Evolutionary conservation across 768 basidiomycete species (phyloP).

Genomic region (Cystobasidium tubakii): DNA sequence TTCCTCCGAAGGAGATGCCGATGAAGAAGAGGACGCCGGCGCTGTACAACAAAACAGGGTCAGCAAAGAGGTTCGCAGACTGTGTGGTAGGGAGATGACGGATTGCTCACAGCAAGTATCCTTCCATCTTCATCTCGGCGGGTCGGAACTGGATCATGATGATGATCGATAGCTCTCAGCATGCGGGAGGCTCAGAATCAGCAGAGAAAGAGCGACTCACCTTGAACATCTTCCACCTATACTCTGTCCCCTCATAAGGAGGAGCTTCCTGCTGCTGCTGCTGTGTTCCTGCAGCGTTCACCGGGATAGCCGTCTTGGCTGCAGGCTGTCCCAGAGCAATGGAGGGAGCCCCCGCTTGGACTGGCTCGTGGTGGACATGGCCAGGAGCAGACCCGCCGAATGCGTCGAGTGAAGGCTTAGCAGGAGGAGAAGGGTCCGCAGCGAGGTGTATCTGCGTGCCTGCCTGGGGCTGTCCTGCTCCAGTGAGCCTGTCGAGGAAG

Average conservation of each 20-base stretch:
- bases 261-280: neutral
- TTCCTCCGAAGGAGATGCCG: conserved; percentile 8
- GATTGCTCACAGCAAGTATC: neutral
- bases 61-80: neutral
- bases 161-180: neutral
- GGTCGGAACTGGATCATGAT: conserved; percentile 18
- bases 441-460: neutral
- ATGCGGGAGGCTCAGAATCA: neutral
- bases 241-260: conserved; percentile 27
- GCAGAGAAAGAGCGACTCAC: neutral
- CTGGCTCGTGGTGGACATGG: neutral
- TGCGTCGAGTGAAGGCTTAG: conserved; percentile 28
- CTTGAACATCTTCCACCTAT: conserved; percentile 12
- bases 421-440: conserved; percentile 10
- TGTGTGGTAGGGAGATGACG: neutral
- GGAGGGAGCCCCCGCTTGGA: neutral
- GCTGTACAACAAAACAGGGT: neutral
- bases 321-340: conserved; percentile 9
- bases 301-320: conserved; percentile 4
- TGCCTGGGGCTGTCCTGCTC: neutral
- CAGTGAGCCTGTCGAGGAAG: conserved; percentile 28
- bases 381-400: conserved; percentile 20
- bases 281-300: neutral
- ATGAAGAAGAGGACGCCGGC: conserved; percentile 13
- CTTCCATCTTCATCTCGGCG: conserved; percentile 20